phyloP scores from a whole-genome alignment of 129 eudicot species.

The Apium graveolens region DNA sequence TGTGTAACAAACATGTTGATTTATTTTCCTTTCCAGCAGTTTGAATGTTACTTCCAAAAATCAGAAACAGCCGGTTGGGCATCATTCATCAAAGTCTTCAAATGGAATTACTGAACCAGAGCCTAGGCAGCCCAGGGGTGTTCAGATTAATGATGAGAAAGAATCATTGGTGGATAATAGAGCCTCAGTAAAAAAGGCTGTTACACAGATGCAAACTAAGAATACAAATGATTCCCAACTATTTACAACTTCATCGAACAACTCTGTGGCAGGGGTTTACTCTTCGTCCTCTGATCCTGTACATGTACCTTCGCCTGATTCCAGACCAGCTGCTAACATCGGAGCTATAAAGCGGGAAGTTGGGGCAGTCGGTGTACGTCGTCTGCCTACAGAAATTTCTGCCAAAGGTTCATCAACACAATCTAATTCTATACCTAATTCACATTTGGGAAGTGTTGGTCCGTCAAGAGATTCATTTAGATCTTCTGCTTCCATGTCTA shows the following conservation, averaged over 20 bases:
- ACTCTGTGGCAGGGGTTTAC: slow-evolving; percentile 71
- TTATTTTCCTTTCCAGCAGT: slow-evolving; percentile 23
- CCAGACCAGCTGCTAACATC: slow-evolving; percentile 65
- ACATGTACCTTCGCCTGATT: slow-evolving; percentile 73
- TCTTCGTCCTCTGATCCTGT: slow-evolving; percentile 94
- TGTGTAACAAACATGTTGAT: not conserved
- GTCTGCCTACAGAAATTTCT: slow-evolving; percentile 53
- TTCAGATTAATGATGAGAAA: slow-evolving; percentile 27
- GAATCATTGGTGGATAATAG: slow-evolving; percentile 27
- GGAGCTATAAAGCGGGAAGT: slow-evolving; percentile 92
- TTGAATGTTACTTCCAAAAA: slow-evolving; percentile 34
- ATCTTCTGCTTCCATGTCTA: slow-evolving; percentile 33
- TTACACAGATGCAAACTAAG: not conserved
- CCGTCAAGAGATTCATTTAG: slow-evolving; percentile 40
- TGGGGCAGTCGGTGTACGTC: slow-evolving; percentile 83
- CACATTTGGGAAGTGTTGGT: slow-evolving; percentile 29
- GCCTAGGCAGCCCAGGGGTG: slow-evolving; percentile 36
- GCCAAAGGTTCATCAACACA: slow-evolving; percentile 38
- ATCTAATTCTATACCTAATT: slow-evolving; percentile 27
- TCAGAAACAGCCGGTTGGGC: slow-evolving; percentile 30
- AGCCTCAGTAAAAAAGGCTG: slow-evolving; percentile 10
- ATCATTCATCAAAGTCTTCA: slow-evolving; percentile 23
- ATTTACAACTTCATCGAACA: slow-evolving; percentile 36
- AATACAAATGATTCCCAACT: slow-evolving; percentile 37
- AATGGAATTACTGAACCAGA: slow-evolving; percentile 32